phyloP scores from a whole-genome alignment of 176 grass and related monocot genomes.

The Oryza officinalis region DNA sequence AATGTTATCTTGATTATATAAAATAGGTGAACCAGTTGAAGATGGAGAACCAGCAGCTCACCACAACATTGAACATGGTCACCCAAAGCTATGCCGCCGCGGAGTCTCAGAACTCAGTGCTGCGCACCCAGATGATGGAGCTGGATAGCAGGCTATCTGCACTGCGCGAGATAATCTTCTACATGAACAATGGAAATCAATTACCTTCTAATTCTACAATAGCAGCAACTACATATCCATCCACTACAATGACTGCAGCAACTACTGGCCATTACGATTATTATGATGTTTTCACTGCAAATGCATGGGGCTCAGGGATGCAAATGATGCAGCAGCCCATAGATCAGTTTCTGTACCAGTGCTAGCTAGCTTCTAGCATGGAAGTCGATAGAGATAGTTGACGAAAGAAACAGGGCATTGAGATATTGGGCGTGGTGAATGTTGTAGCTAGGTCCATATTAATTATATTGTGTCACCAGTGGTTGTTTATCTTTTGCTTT shows the following conservation, averaged over 20 bases:
- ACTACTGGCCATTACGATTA: not conserved
- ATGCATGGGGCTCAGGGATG: constrained; percentile 28
- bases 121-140: constrained; percentile 54
- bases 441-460: not conserved
- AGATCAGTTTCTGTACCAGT: constrained; percentile 31
- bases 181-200: not conserved
- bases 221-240: not conserved
- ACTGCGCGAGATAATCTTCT: constrained; percentile 45
- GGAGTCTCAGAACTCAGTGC: constrained; percentile 63
- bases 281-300: not conserved
- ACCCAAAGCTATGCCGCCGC: constrained; percentile 3
- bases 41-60: constrained; percentile 47
- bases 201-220: not conserved
- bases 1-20: not conserved
- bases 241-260: not conserved
- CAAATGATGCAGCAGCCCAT: constrained; percentile 34
- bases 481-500: not conserved
- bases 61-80: constrained; percentile 33
- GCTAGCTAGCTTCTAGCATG: constrained; percentile 22
- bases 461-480: not conserved
- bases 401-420: not conserved
- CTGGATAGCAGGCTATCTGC: constrained; percentile 44
- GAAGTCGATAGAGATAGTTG: not conserved
- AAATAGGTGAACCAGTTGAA: constrained; percentile 44
- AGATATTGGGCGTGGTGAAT: not conserved